Evolutionary conservation across 2,329 filamentous ascomycete species (phyloP), one percentile per base, ranked within the genome.

Genomic region (Xylariaceae sp.): DNA sequence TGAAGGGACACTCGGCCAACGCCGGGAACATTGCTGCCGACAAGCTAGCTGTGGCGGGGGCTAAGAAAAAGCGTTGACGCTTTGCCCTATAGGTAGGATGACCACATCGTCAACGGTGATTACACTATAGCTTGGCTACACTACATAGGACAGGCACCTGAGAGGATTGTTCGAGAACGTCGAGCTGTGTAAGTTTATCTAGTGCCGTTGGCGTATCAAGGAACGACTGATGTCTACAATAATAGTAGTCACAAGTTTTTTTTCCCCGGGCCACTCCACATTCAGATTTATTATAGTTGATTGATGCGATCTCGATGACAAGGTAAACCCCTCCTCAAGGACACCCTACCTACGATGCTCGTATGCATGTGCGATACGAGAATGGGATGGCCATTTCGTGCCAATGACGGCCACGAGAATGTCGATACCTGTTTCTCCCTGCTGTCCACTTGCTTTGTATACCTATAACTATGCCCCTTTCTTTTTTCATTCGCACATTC

Each of bases 1-100:
- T 96, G 44, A 96, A 95, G 72, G 94, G 91, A 0, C 94, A 99
- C 68, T 79, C 79, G 22, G 77, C 77, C 42, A 77, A 89, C 61
- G 70, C 74, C 3, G 92, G 92, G 1, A 97, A 97, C 65, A 77
- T 83, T 42, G 87, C 84, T 12, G 94, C 94, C 1, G 92, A 97
- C 74, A 71, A 70, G 56, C 74, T 96, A 57, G 92, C 92, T 1
- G 86, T 89, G 32, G 74, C 76, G 52, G 87, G 85, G 1, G 85
- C 87, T 16, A 61, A 36, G 53, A 58, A 49, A 34, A 50, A 45
- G 42, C 22, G 21, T 16, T 43, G 41, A 43, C 13, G 41, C 6
- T 21, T 10, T 5, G 37, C 19, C 32, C n/a, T 9, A 36, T n/a
- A 18, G 8, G 19, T 39, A 32, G 41, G 10, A 47, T 18, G 29